Evolutionary conservation across 2,329 filamentous ascomycete species (phyloP), one percentile per base, ranked within the genome.

Genomic region (Botrytis sinoallii): DNA sequence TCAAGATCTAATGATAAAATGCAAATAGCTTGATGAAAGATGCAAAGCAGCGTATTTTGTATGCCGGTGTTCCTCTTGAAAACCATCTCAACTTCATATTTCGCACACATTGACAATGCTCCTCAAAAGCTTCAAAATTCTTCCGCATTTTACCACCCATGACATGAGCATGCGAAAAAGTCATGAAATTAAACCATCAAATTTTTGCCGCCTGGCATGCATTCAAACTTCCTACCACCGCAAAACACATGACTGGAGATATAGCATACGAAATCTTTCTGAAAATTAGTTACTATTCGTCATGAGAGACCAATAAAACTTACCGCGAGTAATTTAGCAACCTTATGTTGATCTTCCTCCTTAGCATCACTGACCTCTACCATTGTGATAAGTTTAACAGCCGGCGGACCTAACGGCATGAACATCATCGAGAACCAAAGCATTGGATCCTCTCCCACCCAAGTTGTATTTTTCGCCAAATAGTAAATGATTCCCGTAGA

Each of bases 391-490:
- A 86, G 75, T 77, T 86, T 86, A 82, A 85, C 85, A 1, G 85
- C 85, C 4, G 84, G 82, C 7, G 85, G 85, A 0, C 85, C 85
- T 10, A 82, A 83, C 0, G 85, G 85, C 85, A 86, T 85, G 60
- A 86, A 76, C 83, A 85, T 85, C 79, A 85, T 80, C 25, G 83
- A 84, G 77, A 92, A 92, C 89, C 89, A 92, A 46, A 92, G 81
- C 76, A 92, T 87, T 0, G 89, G 89, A 78, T 92, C 90, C 4
- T 83, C 77, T 5, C 84, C 83, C 3, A 92, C 78, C 4, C 88
- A 57, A 0, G 77, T 76, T 0, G 89, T 91, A 71, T 84, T 85
- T 2, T 83, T 85, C 0, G 88, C 88, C 10, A 92, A 78, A 0
- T 81, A 77, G 76, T 87, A 91, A 12, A 92, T 85, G 3, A 87